Percentiles rank a stretch among this genome's conserved stretches.
phyloP scores from a whole-genome alignment of 1,284 basidiomycete species.

The Omphalotus olearius region DNA sequence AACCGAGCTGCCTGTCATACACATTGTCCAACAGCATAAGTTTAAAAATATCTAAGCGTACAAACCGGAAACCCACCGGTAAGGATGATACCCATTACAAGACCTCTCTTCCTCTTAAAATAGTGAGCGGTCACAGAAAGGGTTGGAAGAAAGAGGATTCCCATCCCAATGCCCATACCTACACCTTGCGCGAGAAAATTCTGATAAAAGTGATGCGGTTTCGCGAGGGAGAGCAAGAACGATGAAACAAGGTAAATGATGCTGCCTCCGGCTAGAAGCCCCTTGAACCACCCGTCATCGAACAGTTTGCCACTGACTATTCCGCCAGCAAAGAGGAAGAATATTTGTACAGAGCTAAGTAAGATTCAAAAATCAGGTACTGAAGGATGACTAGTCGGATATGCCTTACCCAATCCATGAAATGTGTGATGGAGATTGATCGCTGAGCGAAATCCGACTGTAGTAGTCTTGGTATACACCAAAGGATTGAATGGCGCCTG shows the following conservation, averaged over 20 bases:
- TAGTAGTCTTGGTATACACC: slow-evolving; percentile 47
- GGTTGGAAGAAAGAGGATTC: slow-evolving; percentile 14
- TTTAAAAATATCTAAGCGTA: no score
- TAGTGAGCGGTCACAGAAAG: background rate
- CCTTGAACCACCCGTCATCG: background rate
- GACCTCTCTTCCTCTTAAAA: background rate
- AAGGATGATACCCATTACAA: slow-evolving; percentile 1
- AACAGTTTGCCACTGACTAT: slow-evolving; percentile 21
- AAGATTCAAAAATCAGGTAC: no score
- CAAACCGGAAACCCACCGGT: no score
- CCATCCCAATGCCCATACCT: slow-evolving; percentile 18
- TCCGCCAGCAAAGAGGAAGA: slow-evolving; percentile 27
- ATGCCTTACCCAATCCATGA: slow-evolving; percentile 36
- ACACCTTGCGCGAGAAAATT: slow-evolving; percentile 20
- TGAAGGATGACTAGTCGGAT: no score
- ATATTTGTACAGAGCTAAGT: slow-evolving; percentile 27
- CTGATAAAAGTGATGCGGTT: slow-evolving; percentile 11
- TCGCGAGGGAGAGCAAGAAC: slow-evolving; percentile 13
- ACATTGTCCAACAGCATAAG: no score
- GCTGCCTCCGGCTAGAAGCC: background rate
- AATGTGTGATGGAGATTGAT: slow-evolving; percentile 30
- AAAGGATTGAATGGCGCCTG: slow-evolving; percentile 36
- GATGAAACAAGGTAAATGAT: slow-evolving; percentile 1
- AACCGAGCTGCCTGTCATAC: background rate
- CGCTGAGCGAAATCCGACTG: slow-evolving; percentile 21